These are phyloP conservation scores for Aphanomyces euteiches DNA, from an alignment of 352 stramenopile genomes.

Conservation along the genomic window DNA sequence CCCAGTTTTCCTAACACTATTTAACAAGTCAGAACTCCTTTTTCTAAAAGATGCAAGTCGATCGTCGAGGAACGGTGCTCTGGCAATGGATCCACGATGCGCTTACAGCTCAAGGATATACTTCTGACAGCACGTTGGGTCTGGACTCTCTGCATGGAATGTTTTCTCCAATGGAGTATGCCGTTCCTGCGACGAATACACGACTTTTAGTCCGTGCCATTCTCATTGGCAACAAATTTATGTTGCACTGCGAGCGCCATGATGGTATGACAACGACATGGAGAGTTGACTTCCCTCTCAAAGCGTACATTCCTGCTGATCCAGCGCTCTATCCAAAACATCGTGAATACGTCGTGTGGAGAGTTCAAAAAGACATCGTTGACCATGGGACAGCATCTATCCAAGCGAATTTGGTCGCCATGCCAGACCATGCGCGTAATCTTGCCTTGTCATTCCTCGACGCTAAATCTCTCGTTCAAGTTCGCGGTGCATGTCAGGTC, in stretches of 20 bases:
- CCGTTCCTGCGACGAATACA: neutral
- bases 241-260: conserved; percentile 13
- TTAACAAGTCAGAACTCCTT: neutral
- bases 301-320: neutral
- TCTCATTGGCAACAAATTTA: neutral
- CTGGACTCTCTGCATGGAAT: neutral
- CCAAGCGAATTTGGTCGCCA: conserved; percentile 9
- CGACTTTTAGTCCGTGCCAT: conserved; percentile 9
- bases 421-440: neutral
- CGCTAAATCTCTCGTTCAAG: neutral
- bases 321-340: neutral
- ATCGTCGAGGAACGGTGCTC: neutral
- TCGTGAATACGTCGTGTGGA: conserved; percentile 7
- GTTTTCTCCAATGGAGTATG: conserved; percentile 16
- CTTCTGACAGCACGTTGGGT: neutral
- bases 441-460: conserved; percentile 18
- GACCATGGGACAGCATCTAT: neutral
- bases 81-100: conserved; percentile 20
- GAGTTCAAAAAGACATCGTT: conserved; percentile 17
- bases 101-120: conserved; percentile 11
- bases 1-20: neutral
- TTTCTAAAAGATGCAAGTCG: no score
- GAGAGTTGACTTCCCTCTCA: conserved; percentile 22
- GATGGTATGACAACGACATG: neutral
- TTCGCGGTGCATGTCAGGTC: neutral